Evolutionary conservation across 257 asterid species (phyloP), one percentile per base, ranked within the genome.

Genomic region (Nicotiana obtusifolia): DNA sequence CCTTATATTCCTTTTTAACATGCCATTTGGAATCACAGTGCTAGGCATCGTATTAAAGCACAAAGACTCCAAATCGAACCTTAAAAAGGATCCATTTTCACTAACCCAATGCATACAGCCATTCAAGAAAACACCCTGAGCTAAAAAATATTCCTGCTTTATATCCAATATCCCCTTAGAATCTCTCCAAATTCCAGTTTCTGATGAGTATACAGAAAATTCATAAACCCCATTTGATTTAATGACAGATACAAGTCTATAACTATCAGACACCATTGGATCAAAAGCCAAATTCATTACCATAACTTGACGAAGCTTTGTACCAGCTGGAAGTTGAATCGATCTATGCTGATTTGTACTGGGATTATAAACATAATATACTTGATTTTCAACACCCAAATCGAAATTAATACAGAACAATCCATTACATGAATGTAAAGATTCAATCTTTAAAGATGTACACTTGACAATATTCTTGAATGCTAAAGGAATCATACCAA

Each of bases 311-410:
- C 31, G 11, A 5, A 31, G 31, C 9, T 33, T 3, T 5, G 14
- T 3, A n/a, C 71, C 15, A 57, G 20, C 22, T 10, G 54, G n/a
- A 28, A 2, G 8, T 5, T 84, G 82, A 75, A 73, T 71, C 13
- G 52, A 30, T 65, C 78, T 75, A 37, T 41, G 56, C 22, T 62
- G 53, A 64, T 68, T 22, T 22, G 84, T 85, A 15, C 47, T 35
- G 5, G 88, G 88, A 26, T 85, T 85, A 80, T 73, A 82, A n/a
- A 85, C 84, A 71, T 82, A 30, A 8, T 59, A 69, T 4, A 57
- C 47, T 9, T 16, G 31, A 59, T 33, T 67, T 67, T 35, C 41
- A 22, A 5, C 4, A 24, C 26, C 10, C 5, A 22, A 57, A 3
- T 13, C 7, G 13, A 75, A 41, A 10, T 30, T 30, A 31, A 85